phyloP scores from a whole-genome alignment of 495 filamentous ascomycete genomes.

The Neurospora sublineolata region DNA sequence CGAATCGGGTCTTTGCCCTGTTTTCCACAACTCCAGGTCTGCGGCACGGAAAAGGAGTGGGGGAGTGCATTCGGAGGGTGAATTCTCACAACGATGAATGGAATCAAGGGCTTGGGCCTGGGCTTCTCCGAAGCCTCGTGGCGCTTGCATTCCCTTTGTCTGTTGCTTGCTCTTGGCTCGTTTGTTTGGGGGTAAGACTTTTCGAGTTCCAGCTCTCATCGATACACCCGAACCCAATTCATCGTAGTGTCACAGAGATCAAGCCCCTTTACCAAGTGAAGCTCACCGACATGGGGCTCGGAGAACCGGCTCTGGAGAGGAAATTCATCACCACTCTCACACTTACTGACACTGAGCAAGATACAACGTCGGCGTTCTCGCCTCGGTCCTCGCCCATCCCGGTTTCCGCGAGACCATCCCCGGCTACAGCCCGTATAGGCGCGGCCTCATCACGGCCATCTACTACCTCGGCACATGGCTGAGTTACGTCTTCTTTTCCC shows the following conservation, averaged over 20 bases:
- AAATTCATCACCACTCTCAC: background rate
- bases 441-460: conserved; percentile 43
- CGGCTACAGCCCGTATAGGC: conserved; percentile 29
- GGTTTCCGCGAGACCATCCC: conserved; percentile 37
- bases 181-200: conserved; percentile 46
- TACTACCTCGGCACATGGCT: conserved; percentile 47
- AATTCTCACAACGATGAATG: background rate
- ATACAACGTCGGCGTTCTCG: conserved; percentile 47
- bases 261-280: background rate
- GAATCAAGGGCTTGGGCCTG: background rate
- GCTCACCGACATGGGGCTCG: background rate
- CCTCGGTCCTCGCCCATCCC: conserved; percentile 42
- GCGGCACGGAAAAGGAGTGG: background rate
- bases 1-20: background rate
- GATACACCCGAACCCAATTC: background rate
- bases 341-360: conserved; percentile 16
- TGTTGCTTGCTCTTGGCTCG: conserved; percentile 44
- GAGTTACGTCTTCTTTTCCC: conserved; percentile 43
- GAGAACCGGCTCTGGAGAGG: background rate
- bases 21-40: background rate
- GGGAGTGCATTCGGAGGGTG: background rate
- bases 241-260: background rate
- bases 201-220: background rate
- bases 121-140: conserved; percentile 25
- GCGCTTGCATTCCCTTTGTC: conserved; percentile 36